phyloP scores from a whole-genome alignment of 257 asterid genomes.

The Coffea eugenioides region DNA sequence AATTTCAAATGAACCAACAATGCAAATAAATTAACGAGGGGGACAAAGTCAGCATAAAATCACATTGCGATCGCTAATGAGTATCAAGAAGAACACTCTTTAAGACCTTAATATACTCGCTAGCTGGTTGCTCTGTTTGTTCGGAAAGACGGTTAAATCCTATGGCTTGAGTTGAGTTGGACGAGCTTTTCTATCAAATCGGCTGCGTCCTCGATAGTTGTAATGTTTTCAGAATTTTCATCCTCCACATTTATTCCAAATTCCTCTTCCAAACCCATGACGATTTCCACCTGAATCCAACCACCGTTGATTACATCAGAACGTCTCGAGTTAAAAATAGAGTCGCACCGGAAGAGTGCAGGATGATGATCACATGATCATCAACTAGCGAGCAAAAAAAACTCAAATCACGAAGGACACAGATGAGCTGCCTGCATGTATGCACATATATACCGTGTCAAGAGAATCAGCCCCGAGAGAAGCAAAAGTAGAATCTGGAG shows the following conservation, averaged over 20 bases:
- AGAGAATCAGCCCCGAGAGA: slow-evolving; percentile 86
- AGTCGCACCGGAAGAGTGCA: no score
- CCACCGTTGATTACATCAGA: no score
- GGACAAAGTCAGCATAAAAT: not conserved
- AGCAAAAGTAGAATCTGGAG: slow-evolving; percentile 48
- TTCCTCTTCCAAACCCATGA: slow-evolving; percentile 75
- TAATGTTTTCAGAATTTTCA: slow-evolving; percentile 61
- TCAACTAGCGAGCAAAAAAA: no score
- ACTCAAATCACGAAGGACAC: not conserved
- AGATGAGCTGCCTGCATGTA: not conserved
- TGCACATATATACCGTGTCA: slow-evolving; percentile 46
- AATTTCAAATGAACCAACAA: not conserved
- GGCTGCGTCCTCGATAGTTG: slow-evolving; percentile 76
- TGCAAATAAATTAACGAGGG: not conserved
- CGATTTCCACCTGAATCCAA: slow-evolving; percentile 67
- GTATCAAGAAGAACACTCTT: not conserved
- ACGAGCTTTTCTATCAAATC: slow-evolving; percentile 66
- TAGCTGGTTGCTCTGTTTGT: not conserved
- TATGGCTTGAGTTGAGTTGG: slow-evolving; percentile 33
- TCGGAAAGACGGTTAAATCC: not conserved
- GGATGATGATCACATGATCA: not conserved
- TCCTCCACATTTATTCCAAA: slow-evolving; percentile 69
- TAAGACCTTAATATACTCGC: not conserved
- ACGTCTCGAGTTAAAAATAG: no score
- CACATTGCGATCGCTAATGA: not conserved